A percentile compares a stretch with the other conserved stretches of the same genome.
Conservation (phyloP, 2,329 filamentous ascomycete genomes). For the Rhynchosporium secalis region DNA sequence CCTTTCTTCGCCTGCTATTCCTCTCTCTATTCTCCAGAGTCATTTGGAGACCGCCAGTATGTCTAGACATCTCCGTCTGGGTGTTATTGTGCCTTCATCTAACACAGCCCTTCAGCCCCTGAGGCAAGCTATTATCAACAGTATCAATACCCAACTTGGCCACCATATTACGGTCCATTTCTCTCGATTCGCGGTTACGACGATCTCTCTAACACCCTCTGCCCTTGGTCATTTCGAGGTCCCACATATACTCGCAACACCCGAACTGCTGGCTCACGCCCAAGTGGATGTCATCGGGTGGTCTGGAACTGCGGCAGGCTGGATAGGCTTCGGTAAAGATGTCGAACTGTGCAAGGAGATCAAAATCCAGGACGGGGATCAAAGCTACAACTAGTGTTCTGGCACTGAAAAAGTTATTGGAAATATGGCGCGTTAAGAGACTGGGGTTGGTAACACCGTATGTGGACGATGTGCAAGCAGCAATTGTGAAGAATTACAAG, state of each 20-base stretch:
- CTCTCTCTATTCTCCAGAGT: neutral
- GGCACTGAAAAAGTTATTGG: conserved; percentile 43
- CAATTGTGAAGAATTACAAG: conserved; percentile 42
- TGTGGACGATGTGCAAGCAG: conserved; percentile 43
- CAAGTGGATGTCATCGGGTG: conserved; percentile 44
- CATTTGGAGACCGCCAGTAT: neutral
- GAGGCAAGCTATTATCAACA: conserved; percentile 41
- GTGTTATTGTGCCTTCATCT: conserved; percentile 47
- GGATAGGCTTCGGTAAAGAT: conserved; percentile 46
- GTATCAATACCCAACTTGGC: conserved; percentile 33
- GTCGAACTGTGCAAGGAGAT: conserved; percentile 43
- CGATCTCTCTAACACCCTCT: conserved; percentile 40
- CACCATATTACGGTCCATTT: conserved; percentile 44
- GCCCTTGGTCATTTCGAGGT: conserved; percentile 41
- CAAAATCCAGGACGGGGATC: conserved; percentile 41
- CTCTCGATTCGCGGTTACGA: conserved; percentile 45
- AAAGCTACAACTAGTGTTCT: conserved; percentile 46
- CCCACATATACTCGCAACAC: conserved; percentile 39
- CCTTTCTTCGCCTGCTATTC: neutral
- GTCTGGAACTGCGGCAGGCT: conserved; percentile 43
- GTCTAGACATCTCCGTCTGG: conserved; percentile 36
- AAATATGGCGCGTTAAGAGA: conserved; percentile 33
- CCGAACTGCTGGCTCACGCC: conserved; percentile 42
- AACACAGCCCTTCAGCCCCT: conserved; percentile 48
- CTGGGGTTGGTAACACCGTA: conserved; percentile 47